Conservation (phyloP, 108 stramenopile species). For the Pseudonitzschia multiseries region DNA sequence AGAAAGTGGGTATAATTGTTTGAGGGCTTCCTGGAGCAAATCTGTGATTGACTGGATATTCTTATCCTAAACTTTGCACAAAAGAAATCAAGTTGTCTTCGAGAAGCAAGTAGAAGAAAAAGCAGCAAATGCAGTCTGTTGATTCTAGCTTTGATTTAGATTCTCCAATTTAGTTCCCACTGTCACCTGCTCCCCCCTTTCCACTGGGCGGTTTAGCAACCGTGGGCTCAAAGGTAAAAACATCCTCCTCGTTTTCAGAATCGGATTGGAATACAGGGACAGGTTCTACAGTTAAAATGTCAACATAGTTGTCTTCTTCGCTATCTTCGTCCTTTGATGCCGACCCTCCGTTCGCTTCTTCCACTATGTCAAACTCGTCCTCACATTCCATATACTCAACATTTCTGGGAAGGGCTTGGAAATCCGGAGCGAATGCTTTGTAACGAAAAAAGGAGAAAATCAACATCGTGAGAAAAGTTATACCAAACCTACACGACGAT, state of each 20-base stretch:
- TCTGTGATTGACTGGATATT: no score
- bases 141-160: no score
- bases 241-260: constrained; percentile 68
- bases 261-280: constrained; percentile 74
- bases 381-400: constrained; percentile 75
- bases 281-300: constrained; percentile 56
- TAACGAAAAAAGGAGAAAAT: background rate
- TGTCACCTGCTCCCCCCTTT: constrained; percentile 1
- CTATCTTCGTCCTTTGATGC: constrained; percentile 34
- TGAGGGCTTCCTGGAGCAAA: no score
- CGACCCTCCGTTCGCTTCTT: constrained; percentile 9
- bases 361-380: constrained; percentile 78
- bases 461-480: background rate
- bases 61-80: no score
- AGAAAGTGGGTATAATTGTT: no score
- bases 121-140: no score
- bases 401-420: constrained; percentile 76
- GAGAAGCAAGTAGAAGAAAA: no score
- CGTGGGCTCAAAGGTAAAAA: constrained; percentile 62
- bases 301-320: constrained; percentile 42
- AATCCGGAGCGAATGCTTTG: constrained; percentile 77
- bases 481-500: background rate
- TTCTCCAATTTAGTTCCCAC: background rate
- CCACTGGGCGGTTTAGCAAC: constrained; percentile 17
- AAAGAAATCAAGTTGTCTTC: no score